Evolutionary conservation across 495 filamentous ascomycete species (phyloP).

Genomic region (Amorphotheca resinae): DNA sequence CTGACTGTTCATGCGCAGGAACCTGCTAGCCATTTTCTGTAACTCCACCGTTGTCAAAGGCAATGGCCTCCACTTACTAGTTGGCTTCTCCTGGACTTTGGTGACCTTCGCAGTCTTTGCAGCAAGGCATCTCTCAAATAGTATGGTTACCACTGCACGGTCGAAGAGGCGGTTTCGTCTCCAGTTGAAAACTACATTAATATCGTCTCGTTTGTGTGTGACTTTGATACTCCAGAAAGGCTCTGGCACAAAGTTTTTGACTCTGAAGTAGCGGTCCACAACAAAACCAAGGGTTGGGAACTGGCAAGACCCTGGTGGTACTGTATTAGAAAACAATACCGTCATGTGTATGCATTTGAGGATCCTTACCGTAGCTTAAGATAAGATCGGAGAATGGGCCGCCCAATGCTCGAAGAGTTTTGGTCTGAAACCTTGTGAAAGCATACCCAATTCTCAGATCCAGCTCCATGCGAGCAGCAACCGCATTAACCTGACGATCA

Average conservation of each 20-base stretch:
- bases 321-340: not conserved
- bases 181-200: slow-evolving; percentile 81
- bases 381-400: slow-evolving; percentile 38
- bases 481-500: slow-evolving; percentile 75
- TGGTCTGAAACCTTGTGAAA: slow-evolving; percentile 82
- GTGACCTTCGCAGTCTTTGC: slow-evolving; percentile 69
- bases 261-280: slow-evolving; percentile 85
- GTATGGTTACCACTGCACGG: slow-evolving; percentile 61
- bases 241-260: slow-evolving; percentile 88
- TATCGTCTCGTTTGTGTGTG: slow-evolving; percentile 60
- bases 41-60: slow-evolving; percentile 95
- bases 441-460: slow-evolving; percentile 84
- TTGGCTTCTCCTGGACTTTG: slow-evolving; percentile 78
- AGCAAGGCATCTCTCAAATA: slow-evolving; percentile 72
- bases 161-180: slow-evolving; percentile 75
- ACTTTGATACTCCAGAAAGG: slow-evolving; percentile 87
- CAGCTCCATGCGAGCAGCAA: slow-evolving; percentile 80
- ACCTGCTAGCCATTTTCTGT: slow-evolving; percentile 88
- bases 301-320: slow-evolving; percentile 68
- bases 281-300: slow-evolving; percentile 96
- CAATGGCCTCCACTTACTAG: slow-evolving; percentile 85
- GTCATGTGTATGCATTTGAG: not conserved
- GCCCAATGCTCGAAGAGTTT: slow-evolving; percentile 55
- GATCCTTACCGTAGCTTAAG: slow-evolving; percentile 76
- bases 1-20: slow-evolving; percentile 74